Conservation (phyloP, 768 basidiomycete genomes). For the Kwoniella sp. region DNA sequence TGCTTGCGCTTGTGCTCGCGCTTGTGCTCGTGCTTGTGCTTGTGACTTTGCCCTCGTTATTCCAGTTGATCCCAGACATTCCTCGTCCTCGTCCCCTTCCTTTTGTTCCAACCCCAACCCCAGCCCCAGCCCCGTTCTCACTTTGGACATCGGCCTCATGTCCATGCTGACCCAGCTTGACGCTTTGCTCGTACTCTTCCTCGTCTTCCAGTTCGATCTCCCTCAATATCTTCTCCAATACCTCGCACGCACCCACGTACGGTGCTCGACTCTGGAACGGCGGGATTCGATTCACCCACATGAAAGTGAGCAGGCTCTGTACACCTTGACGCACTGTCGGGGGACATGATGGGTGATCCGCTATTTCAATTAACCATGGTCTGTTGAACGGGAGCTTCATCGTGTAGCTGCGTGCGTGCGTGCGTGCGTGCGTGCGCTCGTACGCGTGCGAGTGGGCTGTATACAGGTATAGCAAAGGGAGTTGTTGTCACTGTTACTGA, state of each 20-base stretch:
- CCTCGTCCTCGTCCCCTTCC: neutral
- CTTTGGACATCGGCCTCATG: neutral
- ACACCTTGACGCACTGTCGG: slow-evolving; percentile 36
- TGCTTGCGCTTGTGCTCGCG: neutral
- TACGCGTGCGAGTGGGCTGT: too few relatives aligned
- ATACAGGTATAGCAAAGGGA: too few relatives aligned
- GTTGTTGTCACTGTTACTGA: too few relatives aligned
- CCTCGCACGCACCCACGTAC: slow-evolving; percentile 32
- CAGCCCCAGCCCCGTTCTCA: neutral
- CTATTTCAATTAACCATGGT: slow-evolving; percentile 44
- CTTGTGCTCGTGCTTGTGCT: neutral
- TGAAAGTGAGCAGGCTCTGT: slow-evolving; percentile 43
- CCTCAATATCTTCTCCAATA: slow-evolving; percentile 36
- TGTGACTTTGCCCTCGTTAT: neutral
- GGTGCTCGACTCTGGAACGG: slow-evolving; percentile 40
- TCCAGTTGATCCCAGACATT: neutral
- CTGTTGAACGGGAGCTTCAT: slow-evolving; percentile 41
- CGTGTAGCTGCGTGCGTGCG: neutral
- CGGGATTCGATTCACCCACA: slow-evolving; percentile 44
- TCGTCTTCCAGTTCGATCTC: slow-evolving; percentile 27
- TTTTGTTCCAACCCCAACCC: neutral
- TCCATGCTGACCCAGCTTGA: too few relatives aligned
- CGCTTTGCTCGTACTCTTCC: neutral
- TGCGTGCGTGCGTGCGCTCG: neutral
- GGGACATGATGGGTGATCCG: slow-evolving; percentile 48